phyloP scores from a whole-genome alignment of 805 yeast species.

The Lachancea quebecensis region DNA sequence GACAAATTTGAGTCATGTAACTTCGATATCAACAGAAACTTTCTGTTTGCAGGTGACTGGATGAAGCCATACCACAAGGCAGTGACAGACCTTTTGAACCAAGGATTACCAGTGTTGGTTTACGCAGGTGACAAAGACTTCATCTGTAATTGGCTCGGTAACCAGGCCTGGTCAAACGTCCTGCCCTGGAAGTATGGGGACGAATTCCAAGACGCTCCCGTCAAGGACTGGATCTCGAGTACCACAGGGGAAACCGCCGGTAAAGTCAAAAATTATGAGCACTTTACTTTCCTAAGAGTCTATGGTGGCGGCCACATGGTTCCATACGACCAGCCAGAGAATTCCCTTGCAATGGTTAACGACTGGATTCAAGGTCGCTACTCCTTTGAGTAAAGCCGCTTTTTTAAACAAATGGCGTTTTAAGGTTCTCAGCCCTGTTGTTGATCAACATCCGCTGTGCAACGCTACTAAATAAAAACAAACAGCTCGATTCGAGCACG shows the following conservation, averaged over 20 bases:
- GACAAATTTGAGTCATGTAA: slow-evolving; percentile 70
- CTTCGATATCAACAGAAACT: slow-evolving; percentile 70
- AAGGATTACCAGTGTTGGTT: slow-evolving; percentile 71
- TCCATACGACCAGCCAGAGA: slow-evolving; percentile 80
- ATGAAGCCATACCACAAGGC: slow-evolving; percentile 80
- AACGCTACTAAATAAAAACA: no score
- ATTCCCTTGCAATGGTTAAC: slow-evolving; percentile 73
- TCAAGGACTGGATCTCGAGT: slow-evolving; percentile 40
- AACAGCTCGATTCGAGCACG: no score
- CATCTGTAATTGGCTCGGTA: slow-evolving; percentile 96
- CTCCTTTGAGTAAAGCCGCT: slow-evolving; percentile 2
- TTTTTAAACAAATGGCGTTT: no score
- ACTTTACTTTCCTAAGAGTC: slow-evolving; percentile 75
- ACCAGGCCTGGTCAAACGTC: slow-evolving; percentile 74
- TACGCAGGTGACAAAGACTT: slow-evolving; percentile 96
- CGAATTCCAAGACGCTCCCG: slow-evolving; percentile 42
- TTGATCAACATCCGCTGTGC: no score
- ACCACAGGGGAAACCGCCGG: slow-evolving; percentile 51
- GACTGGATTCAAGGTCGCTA: slow-evolving; percentile 76
- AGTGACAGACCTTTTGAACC: slow-evolving; percentile 64
- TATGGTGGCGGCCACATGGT: slow-evolving; percentile 96
- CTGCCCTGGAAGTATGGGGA: slow-evolving; percentile 60
- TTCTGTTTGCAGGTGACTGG: slow-evolving; percentile 84
- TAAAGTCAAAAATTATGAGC: slow-evolving; percentile 56
- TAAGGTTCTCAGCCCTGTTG: no score